These are phyloP conservation scores for rapeseed (Brassica napus) DNA, from an alignment of 345 rosid genomes.

Conservation along the genomic window Da-Ae NC_063444.1:50633001-50633500, in stretches of 20 bases:
- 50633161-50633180: not conserved
- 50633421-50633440: not conserved
- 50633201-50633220: constrained; percentile 59
- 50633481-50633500: not conserved
- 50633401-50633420: not conserved
- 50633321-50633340: constrained; percentile 67
- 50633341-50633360: constrained; percentile 61
- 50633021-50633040: constrained; percentile 45
- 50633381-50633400: constrained; percentile 59
- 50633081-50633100: constrained; percentile 86
- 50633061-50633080: constrained; percentile 52
- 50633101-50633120: constrained; percentile 44
- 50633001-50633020: constrained; percentile 72
- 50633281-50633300: constrained; percentile 61
- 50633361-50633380: constrained; percentile 75
- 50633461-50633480: not conserved
- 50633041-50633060: constrained; percentile 58
- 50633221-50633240: constrained; percentile 85
- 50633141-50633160: not conserved
- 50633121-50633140: not conserved
- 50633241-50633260: constrained; percentile 42
- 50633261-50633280: constrained; percentile 13
- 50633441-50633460: not conserved
- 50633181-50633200: constrained; percentile 48
- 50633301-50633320: constrained; percentile 57